phyloP scores from a whole-genome alignment of 495 filamentous ascomycete genomes.

The Penicillium paxilli region DNA sequence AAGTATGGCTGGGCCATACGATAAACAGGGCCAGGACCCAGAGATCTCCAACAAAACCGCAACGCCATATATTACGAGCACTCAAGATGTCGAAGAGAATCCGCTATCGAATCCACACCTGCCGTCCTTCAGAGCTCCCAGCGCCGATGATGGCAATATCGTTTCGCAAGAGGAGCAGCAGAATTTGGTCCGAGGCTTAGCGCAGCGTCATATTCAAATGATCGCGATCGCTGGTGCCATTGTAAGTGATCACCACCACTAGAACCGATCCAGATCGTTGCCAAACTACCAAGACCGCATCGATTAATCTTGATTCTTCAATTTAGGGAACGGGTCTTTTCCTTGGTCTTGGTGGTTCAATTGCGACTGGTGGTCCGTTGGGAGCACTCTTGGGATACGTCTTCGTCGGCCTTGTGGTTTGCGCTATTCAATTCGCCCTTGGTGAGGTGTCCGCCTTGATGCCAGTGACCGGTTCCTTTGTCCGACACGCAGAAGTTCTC shows the following conservation, averaged over 20 bases:
- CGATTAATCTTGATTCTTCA: too few relatives aligned
- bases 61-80: constrained; percentile 8
- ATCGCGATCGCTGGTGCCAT: constrained; percentile 61
- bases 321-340: constrained; percentile 60
- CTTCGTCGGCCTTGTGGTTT: constrained; percentile 40
- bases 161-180: constrained; percentile 25
- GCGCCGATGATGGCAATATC: constrained; percentile 16
- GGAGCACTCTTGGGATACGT: constrained; percentile 57
- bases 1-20: constrained; percentile 13
- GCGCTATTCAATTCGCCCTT: constrained; percentile 39
- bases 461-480: constrained; percentile 46
- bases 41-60: constrained; percentile 8
- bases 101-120: constrained; percentile 1
- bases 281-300: not conserved
- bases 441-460: constrained; percentile 45
- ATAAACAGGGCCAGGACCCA: too few relatives aligned
- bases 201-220: constrained; percentile 56
- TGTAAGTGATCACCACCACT: constrained; percentile 19
- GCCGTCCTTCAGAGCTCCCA: not conserved
- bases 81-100: constrained; percentile 23
- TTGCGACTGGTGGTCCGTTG: constrained; percentile 58
- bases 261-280: too few relatives aligned
- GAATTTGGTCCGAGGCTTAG: constrained; percentile 33
- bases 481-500: constrained; percentile 49
- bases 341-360: constrained; percentile 57